These are phyloP conservation scores for Fusarium sp. DNA, from an alignment of 2,329 filamentous ascomycete genomes.

Conservation along the genomic window DNA sequence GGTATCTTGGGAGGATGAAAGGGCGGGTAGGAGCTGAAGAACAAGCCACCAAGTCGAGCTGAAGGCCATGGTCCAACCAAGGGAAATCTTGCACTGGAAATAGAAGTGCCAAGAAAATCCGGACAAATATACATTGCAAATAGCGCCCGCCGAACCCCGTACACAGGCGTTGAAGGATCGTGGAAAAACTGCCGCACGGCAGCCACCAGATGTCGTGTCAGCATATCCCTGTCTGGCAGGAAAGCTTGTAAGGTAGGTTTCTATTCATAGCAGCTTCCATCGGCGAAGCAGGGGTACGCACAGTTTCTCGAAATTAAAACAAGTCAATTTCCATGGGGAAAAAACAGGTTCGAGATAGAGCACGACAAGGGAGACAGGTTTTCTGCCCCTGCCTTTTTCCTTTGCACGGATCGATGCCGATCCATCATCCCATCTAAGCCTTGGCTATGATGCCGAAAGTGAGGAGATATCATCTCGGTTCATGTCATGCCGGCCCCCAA, in stretches of 20 bases:
- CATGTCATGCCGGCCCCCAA: not conserved
- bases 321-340: not conserved
- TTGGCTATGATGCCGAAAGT: not conserved
- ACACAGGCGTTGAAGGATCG: not conserved
- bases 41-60: not conserved
- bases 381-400: not conserved
- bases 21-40: not conserved
- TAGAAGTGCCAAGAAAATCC: not conserved
- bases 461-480: constrained; percentile 1
- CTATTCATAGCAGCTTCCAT: constrained; percentile 31
- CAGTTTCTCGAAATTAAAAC: constrained; percentile 1
- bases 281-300: constrained; percentile 17
- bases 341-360: constrained; percentile 1
- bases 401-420: not conserved
- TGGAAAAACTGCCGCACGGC: constrained; percentile 1
- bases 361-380: not conserved
- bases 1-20: not conserved
- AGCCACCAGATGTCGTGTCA: constrained; percentile 17
- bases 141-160: not conserved
- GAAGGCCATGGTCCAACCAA: not conserved
- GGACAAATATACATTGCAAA: constrained; percentile 2
- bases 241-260: constrained; percentile 23
- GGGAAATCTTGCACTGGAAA: not conserved
- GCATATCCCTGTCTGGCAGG: constrained; percentile 27
- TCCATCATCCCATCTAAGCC: not conserved